phyloP scores from a whole-genome alignment of 2,329 filamentous ascomycete genomes.

The Sordariomycetes sp. region DNA sequence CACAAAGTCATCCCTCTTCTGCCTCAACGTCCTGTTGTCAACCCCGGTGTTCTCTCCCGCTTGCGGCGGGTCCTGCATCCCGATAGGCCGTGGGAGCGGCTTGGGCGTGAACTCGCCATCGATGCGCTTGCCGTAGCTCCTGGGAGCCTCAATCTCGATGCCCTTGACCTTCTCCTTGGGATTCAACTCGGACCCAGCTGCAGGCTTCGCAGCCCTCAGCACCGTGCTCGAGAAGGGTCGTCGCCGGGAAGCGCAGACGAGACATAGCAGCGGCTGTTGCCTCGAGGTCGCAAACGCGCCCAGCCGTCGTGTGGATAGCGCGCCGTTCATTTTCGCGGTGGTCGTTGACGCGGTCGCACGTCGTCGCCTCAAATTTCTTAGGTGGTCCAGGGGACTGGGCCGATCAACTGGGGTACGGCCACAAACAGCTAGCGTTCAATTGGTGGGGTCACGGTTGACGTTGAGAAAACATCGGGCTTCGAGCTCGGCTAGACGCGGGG shows the following conservation, averaged over 20 bases:
- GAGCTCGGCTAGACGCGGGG: slow-evolving; percentile 8
- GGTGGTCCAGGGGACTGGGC: slow-evolving; percentile 1
- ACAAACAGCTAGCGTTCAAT: neutral
- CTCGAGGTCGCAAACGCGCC: slow-evolving; percentile 6
- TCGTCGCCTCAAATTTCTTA: slow-evolving; percentile 2
- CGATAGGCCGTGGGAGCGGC: slow-evolving; percentile 66
- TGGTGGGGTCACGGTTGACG: neutral
- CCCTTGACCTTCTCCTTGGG: slow-evolving; percentile 29
- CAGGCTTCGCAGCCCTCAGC: slow-evolving; percentile 19
- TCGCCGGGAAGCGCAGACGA: slow-evolving; percentile 41
- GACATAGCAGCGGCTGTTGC: slow-evolving; percentile 26
- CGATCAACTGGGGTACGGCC: slow-evolving; percentile 2
- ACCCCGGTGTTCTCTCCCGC: slow-evolving; percentile 75
- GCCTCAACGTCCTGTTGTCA: slow-evolving; percentile 54
- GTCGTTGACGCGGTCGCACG: neutral
- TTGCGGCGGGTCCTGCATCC: slow-evolving; percentile 63
- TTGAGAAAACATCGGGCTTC: neutral
- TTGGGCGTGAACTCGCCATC: slow-evolving; percentile 46
- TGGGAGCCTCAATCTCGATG: slow-evolving; percentile 46
- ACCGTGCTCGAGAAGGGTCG: slow-evolving; percentile 36
- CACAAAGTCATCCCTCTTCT: slow-evolving; percentile 72
- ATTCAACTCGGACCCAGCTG: slow-evolving; percentile 23
- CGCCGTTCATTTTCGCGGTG: slow-evolving; percentile 7
- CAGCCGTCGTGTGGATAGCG: slow-evolving; percentile 22
- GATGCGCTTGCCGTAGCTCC: slow-evolving; percentile 47